Evolutionary conservation across 768 basidiomycete genomes (phyloP), one percentile per base, ranked within the genome.

Genomic region (Candolleomyces aberdarensis): DNA sequence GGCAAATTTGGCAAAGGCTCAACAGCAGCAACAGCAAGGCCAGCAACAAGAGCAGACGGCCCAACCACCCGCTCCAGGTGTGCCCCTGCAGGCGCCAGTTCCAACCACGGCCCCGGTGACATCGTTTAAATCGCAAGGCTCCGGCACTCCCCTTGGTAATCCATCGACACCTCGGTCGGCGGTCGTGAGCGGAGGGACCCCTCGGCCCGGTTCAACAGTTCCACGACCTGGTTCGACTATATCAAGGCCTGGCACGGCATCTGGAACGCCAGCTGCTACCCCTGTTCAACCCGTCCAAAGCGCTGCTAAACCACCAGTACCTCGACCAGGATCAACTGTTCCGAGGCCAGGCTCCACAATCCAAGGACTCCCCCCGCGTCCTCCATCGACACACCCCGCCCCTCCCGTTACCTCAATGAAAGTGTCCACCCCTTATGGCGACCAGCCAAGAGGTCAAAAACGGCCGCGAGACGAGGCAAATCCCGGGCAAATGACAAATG

Each of bases 1-100:
- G 39, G 86, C 84, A 60, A 88, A 88, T 54, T 80, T 87, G 39
- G 86, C 84, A 60, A 88, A 88, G 67, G 76, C 83, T 14, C 79
- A 82, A 58, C 70, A 67, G 65, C 64, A 47, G 60, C 59, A 39
- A 63, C 63, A 56, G 59, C 62, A 47, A 52, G 59, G 26, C 63
- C 53, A n/a, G 40, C 64, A 19, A 64, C 59, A 48, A 60, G 50
- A 19, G 2, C 50, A 36, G 14, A 43, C 14, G 11, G 51, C 22
- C 31, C 51, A 26, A 22, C 15, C 20, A 8, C 32, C 47, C 10
- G 19, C 36, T 20, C 9, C 41, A 2, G 36, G 44, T 20, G 53
- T 50, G 14, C 46, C 60, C 7, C 49, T 56, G 39, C 60, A 46
- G 36, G 60, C 54, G 8, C 59, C 59, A 26, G 29, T 29, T 14